phyloP scores from a whole-genome alignment of 192 early-diverging fungal species.

The Backusella macrospora region DNA sequence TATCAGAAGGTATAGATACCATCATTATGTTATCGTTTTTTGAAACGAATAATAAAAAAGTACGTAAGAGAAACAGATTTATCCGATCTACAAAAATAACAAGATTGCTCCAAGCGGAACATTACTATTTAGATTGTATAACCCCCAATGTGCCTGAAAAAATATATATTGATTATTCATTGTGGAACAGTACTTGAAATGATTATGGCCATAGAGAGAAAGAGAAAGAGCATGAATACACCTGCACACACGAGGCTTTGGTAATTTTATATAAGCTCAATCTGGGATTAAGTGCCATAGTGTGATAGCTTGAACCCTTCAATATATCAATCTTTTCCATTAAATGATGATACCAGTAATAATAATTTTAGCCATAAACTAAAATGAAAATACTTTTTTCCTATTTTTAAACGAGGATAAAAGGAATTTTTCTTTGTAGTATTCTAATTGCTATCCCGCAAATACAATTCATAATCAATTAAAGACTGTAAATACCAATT shows the following conservation, averaged over 20 bases:
- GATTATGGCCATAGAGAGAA: background rate
- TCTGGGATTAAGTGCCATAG: slow-evolving; percentile 10
- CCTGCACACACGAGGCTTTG: slow-evolving; percentile 8
- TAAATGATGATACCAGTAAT: background rate
- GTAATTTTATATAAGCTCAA: background rate
- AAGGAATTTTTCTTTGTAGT: background rate
- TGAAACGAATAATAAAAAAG: slow-evolving; percentile 5
- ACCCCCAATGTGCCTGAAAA: slow-evolving; percentile 9
- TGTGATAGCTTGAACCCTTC: background rate
- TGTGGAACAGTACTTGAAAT: background rate
- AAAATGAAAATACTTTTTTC: background rate
- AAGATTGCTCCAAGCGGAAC: slow-evolving; percentile 5
- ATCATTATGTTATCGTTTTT: background rate
- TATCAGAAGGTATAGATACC: background rate
- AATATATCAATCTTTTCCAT: background rate
- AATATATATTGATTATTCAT: slow-evolving; percentile 2
- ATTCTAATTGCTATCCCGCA: background rate
- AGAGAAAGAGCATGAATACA: background rate
- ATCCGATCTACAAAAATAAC: slow-evolving; percentile 8
- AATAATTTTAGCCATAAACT: background rate
- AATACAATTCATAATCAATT: background rate
- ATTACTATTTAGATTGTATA: background rate
- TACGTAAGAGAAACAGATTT: background rate
- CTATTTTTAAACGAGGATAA: slow-evolving; percentile 16
- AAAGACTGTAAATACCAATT: background rate